phyloP scores from a whole-genome alignment of 2,329 filamentous ascomycete genomes.

The Colletotrichum truncatum region DNA sequence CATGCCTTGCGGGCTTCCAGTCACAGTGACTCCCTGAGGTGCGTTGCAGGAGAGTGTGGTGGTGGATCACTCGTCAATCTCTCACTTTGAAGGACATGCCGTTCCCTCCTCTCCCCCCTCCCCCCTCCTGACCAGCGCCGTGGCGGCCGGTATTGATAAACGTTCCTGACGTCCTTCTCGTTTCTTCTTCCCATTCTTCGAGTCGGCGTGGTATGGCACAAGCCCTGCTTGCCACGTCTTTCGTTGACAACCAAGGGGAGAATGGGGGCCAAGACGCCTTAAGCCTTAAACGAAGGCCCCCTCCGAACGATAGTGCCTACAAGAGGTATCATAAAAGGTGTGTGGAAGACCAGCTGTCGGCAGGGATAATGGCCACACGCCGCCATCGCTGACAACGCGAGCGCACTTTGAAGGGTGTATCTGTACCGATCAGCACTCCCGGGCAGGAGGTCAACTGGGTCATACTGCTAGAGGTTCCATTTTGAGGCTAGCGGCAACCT shows the following conservation, averaged over 20 bases:
- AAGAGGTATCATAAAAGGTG: not conserved
- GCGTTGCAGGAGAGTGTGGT: not conserved
- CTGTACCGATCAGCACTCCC: not conserved
- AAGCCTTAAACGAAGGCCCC: not conserved
- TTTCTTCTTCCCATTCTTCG: not conserved
- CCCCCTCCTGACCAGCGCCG: too few species aligned
- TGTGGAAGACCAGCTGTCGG: not conserved
- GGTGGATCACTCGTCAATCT: not conserved
- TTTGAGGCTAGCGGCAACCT: slow-evolving; percentile 9
- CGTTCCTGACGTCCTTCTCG: not conserved
- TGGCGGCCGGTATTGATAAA: slow-evolving; percentile 15
- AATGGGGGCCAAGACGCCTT: not conserved
- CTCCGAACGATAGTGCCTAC: not conserved
- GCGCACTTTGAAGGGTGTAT: not conserved
- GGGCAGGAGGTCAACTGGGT: not conserved
- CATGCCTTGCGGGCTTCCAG: not conserved
- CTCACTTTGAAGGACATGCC: not conserved
- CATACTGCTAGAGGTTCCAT: not conserved
- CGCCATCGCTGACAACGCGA: not conserved
- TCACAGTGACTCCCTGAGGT: not conserved
- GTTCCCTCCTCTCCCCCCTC: too few species aligned
- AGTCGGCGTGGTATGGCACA: slow-evolving; percentile 5
- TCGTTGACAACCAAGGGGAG: not conserved
- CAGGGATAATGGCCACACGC: not conserved
- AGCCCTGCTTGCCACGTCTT: slow-evolving; percentile 6